Percentiles rank a stretch among this genome's conserved stretches.
Evolutionary conservation across 108 stramenopile species (phyloP).

Genomic region (Fragilariopsis cylindrus): DNA sequence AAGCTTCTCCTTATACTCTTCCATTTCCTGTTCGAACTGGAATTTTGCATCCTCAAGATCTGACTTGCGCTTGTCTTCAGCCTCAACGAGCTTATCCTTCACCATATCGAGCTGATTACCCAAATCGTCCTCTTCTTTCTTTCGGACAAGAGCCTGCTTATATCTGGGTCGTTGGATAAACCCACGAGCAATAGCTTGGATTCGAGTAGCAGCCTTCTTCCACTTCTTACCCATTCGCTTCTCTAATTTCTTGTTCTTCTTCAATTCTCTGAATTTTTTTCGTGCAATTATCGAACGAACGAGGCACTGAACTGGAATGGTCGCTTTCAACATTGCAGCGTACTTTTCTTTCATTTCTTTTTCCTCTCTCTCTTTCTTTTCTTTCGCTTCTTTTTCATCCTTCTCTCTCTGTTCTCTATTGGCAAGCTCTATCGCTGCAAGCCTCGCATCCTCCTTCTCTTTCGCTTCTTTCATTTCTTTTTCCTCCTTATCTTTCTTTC

Average conservation of each 20-base stretch:
- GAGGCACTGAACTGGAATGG: constrained; percentile 36
- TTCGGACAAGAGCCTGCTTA: constrained; percentile 31
- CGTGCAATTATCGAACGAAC: constrained; percentile 27
- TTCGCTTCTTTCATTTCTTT: not conserved
- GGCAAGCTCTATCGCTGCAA: constrained; percentile 17
- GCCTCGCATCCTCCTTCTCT: constrained; percentile 9
- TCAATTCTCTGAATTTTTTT: constrained; percentile 15
- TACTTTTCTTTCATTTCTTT: constrained; percentile 12
- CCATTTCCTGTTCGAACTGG: constrained; percentile 54
- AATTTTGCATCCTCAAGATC: constrained; percentile 55
- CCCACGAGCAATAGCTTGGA: constrained; percentile 73
- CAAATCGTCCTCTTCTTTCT: constrained; percentile 65
- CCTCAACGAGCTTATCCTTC: constrained; percentile 56
- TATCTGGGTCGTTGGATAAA: constrained; percentile 63
- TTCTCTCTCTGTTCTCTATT: not conserved
- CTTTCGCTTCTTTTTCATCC: constrained; percentile 28
- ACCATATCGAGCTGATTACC: constrained; percentile 64
- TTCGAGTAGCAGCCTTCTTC: constrained; percentile 55
- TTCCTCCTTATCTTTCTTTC: constrained; percentile 6
- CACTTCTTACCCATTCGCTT: constrained; percentile 45
- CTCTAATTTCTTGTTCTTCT: constrained; percentile 47
- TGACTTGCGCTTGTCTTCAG: constrained; percentile 49
- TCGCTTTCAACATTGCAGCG: constrained; percentile 25
- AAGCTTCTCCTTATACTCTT: constrained; percentile 48
- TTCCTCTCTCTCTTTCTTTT: constrained; percentile 22